Percentiles rank a stretch among this genome's conserved stretches.
phyloP scores from a whole-genome alignment of 768 basidiomycete species.

The Russula compacta region DNA sequence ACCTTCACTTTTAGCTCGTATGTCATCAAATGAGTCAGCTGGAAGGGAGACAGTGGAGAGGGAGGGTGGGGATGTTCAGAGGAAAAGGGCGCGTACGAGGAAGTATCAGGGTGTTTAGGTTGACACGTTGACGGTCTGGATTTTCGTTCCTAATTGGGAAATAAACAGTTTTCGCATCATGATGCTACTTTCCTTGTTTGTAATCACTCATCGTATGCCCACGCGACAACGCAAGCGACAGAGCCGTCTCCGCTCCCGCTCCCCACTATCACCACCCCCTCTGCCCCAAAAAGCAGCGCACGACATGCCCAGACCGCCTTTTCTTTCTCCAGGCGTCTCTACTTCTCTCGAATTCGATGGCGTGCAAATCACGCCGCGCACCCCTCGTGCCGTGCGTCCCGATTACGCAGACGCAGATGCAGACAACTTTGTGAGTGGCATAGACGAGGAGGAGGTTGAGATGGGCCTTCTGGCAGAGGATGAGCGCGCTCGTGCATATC shows the following conservation, averaged over 20 bases:
- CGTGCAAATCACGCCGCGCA: constrained; percentile 16
- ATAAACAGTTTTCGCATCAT: not conserved
- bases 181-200: not conserved
- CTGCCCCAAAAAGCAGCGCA: not conserved
- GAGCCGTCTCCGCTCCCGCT: not conserved
- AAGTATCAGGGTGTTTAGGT: constrained; percentile 8
- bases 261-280: not conserved
- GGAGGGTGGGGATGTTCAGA: not conserved
- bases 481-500: constrained; percentile 7
- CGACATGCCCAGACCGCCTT: not conserved
- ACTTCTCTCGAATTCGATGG: constrained; percentile 9
- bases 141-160: not conserved
- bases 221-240: not conserved
- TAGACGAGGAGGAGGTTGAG: constrained; percentile 20
- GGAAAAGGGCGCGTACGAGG: constrained; percentile 10
- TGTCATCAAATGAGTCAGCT: constrained; percentile 1
- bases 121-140: not conserved
- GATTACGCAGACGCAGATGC: not conserved
- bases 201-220: not conserved
- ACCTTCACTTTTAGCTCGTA: constrained; percentile 14
- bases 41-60: not conserved
- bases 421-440: not conserved
- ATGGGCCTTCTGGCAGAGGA: constrained; percentile 18
- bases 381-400: not conserved
- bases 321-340: not conserved